Evolutionary conservation across 192 early-diverging fungal species (phyloP).

Genomic region (Gonapodya prolifera): DNA sequence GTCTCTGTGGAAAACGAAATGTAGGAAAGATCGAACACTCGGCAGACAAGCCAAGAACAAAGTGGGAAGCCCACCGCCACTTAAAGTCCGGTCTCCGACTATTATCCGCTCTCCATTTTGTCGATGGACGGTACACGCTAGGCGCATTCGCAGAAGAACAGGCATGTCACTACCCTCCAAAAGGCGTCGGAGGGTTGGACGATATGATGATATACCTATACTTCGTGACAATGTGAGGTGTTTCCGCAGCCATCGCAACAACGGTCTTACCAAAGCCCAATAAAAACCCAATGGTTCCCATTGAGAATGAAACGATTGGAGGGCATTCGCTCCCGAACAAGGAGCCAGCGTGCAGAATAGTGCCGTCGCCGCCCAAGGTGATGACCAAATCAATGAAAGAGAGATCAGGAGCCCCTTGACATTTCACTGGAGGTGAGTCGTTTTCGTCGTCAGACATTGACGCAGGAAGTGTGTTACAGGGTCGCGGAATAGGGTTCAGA

Average conservation of each 20-base stretch:
- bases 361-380: slow-evolving; percentile 91
- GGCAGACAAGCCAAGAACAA: not conserved
- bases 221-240: slow-evolving; percentile 1
- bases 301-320: slow-evolving; percentile 84
- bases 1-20: slow-evolving; percentile 14
- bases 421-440: slow-evolving; percentile 45
- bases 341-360: slow-evolving; percentile 74
- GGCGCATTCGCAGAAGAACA: slow-evolving; percentile 65
- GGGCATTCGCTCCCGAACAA: slow-evolving; percentile 63
- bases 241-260: not conserved
- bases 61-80: not conserved
- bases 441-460: slow-evolving; percentile 4
- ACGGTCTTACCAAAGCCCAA: slow-evolving; percentile 55
- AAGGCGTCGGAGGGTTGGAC: slow-evolving; percentile 39
- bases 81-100: not conserved
- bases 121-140: slow-evolving; percentile 49
- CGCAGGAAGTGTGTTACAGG: not conserved
- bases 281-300: slow-evolving; percentile 87
- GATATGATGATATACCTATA: slow-evolving; percentile 52
- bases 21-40: not conserved
- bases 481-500: slow-evolving; percentile 1
- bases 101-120: slow-evolving; percentile 35
- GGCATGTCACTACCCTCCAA: slow-evolving; percentile 45
- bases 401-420: not conserved
- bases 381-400: slow-evolving; percentile 55